Base-by-base conservation (phyloP, 2,329 filamentous ascomycete species). In the Byssothecium circinans region DNA sequence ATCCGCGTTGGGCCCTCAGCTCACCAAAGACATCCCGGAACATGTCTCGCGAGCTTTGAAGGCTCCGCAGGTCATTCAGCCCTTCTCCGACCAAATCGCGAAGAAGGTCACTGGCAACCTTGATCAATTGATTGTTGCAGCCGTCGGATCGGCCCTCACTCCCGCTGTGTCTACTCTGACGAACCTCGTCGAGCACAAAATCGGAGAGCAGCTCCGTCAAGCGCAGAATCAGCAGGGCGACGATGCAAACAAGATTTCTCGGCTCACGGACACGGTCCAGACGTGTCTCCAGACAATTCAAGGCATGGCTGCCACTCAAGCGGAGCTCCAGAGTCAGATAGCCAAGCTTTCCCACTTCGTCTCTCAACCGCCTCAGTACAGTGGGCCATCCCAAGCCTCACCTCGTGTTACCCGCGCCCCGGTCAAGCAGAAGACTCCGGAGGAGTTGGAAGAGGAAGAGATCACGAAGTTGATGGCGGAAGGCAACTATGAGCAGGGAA, bases 1-100 rank as follows among this genome's bases (percentile, higher is more conserved):
- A 55, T 79, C 83, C 40, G 80, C 87, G 43, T 72, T 95, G 32
- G 78, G 82, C n/a, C 78, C 80, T 33, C 76, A 80, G 2, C 71
- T 95, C 35, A 83, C 88, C 47, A 84, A 84, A 56, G 89, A 95
- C 29, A 75, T 97, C 29, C 89, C 90, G 1, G 76, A 80, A 50
- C 80, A 84, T 8, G 76, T 95, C 47, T 75, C 77, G 38, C 81
- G 83, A 54, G 83, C 87, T 18, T 71, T 96, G 43, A 85, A 89
- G 63, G 87, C 86, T 55, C 84, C 85, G 10, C 86, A 91, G 40
- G 77, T 94, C 32, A 75, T 89, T 53, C 86, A 86, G 61, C 75
- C 80, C 6, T 82, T 96, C 45, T 81, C 86, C 3, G 89, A 95
- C 43, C 81, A 84, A 41, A 80, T 95, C 27, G 78, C 84, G 2